Base-by-base conservation (phyloP, 176 grass and related monocot species). In the Musa acuminata region DNA sequence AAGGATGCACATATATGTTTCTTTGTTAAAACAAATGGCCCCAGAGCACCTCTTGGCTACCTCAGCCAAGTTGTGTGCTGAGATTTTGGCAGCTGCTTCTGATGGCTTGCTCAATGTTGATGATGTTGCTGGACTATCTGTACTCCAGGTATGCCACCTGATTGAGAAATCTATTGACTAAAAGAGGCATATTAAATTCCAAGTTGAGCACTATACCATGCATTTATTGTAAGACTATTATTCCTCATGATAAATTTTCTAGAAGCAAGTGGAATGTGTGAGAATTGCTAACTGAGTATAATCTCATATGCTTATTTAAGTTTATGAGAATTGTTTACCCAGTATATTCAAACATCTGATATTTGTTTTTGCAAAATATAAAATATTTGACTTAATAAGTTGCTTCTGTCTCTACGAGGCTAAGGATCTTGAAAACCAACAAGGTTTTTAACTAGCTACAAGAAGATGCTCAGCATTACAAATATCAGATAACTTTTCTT, bases 21-120 rank as follows among this genome's bases (percentile, higher is more conserved):
- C 90, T 83, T 84, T 97, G 82, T 73, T 97, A 69, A 97, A 88
- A 87, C 94, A 97, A 85, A 97, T 97, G 94, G 94, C 94, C 72
- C 94, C 90, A 59, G 94, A 97, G 77, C 94, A 97, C 54, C 94
- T 97, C 81, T 81, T 97, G 81, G 94, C 94, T 73, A 97, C 94
- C 2, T 97, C 90, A 52, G 94, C 94, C 50, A 93, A 97, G 67
- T 87, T 97, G 49, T 97, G 94, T 82, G 87, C 94, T 21, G 94
- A 97, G 85, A 93, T 97, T 69, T 85, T 97, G 62, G 94, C 94
- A 77, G 87, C 83, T 86, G 90, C 81, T 82, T 93, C 89, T 81
- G 94, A 97, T 83, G 87, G 94, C 54, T 88, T 93, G 81, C 87
- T 97, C 29, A 87, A 76, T 84, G 83, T 97, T 60, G 87, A 97